Percentiles rank a stretch among this genome's conserved stretches.
phyloP scores from a whole-genome alignment of 441 rosid species.

The Lepidium campestre region DNA sequence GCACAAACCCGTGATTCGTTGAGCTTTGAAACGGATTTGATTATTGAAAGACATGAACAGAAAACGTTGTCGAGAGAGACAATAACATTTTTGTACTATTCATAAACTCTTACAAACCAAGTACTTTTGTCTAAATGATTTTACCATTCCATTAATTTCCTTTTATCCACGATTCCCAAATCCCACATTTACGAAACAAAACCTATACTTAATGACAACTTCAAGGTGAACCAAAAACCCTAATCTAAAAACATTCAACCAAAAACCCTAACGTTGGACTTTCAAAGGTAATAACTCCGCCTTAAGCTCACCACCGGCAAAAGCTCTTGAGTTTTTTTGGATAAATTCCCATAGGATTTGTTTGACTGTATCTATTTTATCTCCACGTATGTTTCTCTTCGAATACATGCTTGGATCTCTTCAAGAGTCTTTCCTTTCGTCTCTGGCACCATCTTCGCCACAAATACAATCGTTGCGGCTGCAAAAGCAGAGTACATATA shows the following conservation, averaged over 20 bases:
- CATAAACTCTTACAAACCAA: too few species aligned
- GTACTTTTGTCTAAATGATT: too few species aligned
- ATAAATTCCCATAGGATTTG: neutral
- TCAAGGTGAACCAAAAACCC: neutral
- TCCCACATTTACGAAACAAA: neutral
- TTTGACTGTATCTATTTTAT: neutral
- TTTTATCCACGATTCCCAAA: neutral
- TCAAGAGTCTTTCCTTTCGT: conserved; percentile 91
- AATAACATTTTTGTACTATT: too few species aligned
- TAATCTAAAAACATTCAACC: neutral
- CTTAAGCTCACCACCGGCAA: neutral
- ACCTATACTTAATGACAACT: neutral
- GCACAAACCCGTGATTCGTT: too few species aligned
- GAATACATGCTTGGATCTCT: conserved; percentile 73
- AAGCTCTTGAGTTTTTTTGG: neutral
- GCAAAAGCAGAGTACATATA: conserved; percentile 66
- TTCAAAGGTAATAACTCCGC: neutral
- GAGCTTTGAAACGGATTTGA: too few species aligned
- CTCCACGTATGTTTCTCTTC: conserved; percentile 7
- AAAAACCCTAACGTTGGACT: neutral
- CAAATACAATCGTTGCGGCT: conserved; percentile 50
- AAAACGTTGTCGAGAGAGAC: too few species aligned
- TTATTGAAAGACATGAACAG: too few species aligned
- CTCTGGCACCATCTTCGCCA: conserved; percentile 77
- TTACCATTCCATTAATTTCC: neutral